Evolutionary conservation across 495 filamentous ascomycete genomes (phyloP), one percentile per base, ranked within the genome.

Genomic region (Melanomma pulvis-pyrius): DNA sequence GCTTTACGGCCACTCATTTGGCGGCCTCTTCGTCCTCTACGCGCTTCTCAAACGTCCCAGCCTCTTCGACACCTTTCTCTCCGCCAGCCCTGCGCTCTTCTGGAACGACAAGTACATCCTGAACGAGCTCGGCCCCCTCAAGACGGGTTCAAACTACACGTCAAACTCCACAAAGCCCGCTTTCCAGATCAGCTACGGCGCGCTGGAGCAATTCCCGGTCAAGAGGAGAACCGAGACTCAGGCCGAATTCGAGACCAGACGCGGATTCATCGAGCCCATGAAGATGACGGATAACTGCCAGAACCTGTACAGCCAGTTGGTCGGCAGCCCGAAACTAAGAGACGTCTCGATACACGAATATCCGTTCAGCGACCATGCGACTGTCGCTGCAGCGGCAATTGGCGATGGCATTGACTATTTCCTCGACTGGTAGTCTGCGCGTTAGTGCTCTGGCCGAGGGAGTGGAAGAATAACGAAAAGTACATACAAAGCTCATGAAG

Each of bases 341-440:
- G 51, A 68, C 63, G 52, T 68, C 9, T 9, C 24, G 28, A 24
- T 68, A 52, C 39, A 59, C 44, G 59, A 52, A 22, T 68, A 63
- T 59, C 65, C 65, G 34, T 59, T 59, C 41, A 68, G 65, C 26
- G 36, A 68, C 50, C 65, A 68, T 59, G 65, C 65, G 7, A 46
- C 52, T 50, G 65, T 68, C 11, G 65, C 52, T 6, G 52, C 36
- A 3, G 52, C 52, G 24, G 65, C 65, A 11, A 50, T 68, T 6
- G 41, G n/a, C 7, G 65, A 68, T 54, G 65, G 65, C 15, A 58
- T 68, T 59, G 65, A 68, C 34, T 68, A 68, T 54, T 68, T 68
- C 47, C 32, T 68, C 6, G 59, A 68, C 48, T 63, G 54, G 59
- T 63, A 30, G 21, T 24, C 13, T 39, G 26, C 32, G 6, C 13